Conservation (phyloP, 2,329 filamentous ascomycete species). For the Grosmannia clavigera region DNA sequence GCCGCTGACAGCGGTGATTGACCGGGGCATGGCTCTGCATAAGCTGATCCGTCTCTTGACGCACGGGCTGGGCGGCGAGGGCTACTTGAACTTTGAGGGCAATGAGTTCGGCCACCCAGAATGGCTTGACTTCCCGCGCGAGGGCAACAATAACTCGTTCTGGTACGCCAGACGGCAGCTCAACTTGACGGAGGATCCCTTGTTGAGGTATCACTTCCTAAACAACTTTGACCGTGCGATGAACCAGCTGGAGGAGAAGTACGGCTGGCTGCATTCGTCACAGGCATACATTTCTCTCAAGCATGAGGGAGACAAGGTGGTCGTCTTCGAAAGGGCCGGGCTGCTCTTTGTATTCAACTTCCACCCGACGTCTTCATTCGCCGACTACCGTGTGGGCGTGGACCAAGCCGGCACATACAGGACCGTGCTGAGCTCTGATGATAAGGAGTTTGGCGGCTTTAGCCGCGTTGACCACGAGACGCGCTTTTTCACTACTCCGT, state of each 20-base stretch:
- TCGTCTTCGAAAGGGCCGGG: constrained; percentile 88
- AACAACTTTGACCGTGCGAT: constrained; percentile 90
- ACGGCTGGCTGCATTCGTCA: constrained; percentile 74
- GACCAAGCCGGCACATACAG: constrained; percentile 76
- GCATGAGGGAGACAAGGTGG: constrained; percentile 84
- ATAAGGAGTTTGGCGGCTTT: constrained; percentile 65
- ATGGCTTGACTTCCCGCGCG: constrained; percentile 96
- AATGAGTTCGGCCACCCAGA: constrained; percentile 98
- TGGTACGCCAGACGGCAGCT: constrained; percentile 90
- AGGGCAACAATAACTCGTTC: constrained; percentile 85
- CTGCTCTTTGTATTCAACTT: constrained; percentile 96
- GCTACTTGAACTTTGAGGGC: constrained; percentile 96
- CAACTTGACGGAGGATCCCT: constrained; percentile 74
- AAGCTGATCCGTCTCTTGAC: constrained; percentile 96
- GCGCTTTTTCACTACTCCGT: constrained; percentile 78
- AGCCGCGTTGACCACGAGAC: constrained; percentile 66
- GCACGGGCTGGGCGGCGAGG: constrained; percentile 83
- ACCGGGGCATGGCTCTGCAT: constrained; percentile 83
- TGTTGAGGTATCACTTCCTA: constrained; percentile 81
- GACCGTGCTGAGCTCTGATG: constrained; percentile 74
- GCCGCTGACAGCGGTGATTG: constrained; percentile 76
- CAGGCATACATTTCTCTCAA: constrained; percentile 93
- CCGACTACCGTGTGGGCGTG: constrained; percentile 84
- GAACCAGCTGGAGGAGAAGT: constrained; percentile 78
- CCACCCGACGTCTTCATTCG: constrained; percentile 71